Conservation (phyloP, 1,284 basidiomycete species). For the Marasmius oreades region DNA sequence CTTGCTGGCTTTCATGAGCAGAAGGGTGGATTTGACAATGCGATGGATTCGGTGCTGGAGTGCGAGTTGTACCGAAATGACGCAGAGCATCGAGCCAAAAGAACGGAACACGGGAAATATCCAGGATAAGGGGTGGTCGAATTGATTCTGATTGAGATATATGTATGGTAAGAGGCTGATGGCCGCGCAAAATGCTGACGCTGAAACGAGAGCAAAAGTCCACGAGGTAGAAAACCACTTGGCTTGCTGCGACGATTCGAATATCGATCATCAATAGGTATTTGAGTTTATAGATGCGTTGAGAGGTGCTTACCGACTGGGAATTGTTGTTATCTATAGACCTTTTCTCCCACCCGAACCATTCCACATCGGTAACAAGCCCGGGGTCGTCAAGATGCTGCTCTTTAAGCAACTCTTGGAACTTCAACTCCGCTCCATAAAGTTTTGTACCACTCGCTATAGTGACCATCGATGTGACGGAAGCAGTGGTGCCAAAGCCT, state of each 20-base stretch:
- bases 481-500: background rate
- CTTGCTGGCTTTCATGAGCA: background rate
- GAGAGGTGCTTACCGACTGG: background rate
- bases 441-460: background rate
- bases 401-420: background rate
- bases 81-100: background rate
- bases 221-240: background rate
- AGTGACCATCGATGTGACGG: background rate
- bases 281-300: background rate
- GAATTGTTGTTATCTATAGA: background rate
- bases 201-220: background rate
- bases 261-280: background rate
- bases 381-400: background rate
- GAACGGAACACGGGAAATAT: background rate
- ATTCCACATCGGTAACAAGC: background rate
- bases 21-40: background rate
- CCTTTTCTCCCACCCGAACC: background rate
- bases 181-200: background rate
- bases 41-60: background rate
- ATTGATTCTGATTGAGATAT: background rate
- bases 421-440: background rate
- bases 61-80: background rate
- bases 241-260: background rate
- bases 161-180: background rate
- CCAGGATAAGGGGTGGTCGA: background rate